These are phyloP conservation scores for Camptophora hylomeconis DNA, from an alignment of 2,329 filamentous ascomycete species.

Conservation along the genomic window DNA sequence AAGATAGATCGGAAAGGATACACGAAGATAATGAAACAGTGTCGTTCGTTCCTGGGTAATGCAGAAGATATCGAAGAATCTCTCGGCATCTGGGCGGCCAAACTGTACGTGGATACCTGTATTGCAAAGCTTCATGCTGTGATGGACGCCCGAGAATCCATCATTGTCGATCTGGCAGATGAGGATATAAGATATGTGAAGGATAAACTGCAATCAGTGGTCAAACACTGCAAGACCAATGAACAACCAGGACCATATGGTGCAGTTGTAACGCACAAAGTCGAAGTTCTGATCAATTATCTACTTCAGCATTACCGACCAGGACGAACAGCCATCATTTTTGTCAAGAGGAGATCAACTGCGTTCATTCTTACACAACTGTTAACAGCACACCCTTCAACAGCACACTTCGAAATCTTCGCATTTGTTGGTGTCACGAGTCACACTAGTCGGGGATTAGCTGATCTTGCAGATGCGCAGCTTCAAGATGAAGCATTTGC, in stretches of 20 bases:
- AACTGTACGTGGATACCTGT: slow-evolving; percentile 48
- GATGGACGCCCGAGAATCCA: slow-evolving; percentile 34
- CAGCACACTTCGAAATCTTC: slow-evolving; percentile 25
- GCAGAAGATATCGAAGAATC: slow-evolving; percentile 39
- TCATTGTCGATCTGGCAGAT: too few relatives aligned
- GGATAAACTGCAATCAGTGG: not conserved
- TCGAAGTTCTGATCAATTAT: slow-evolving; percentile 42
- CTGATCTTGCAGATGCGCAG: slow-evolving; percentile 36
- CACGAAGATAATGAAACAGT: slow-evolving; percentile 32
- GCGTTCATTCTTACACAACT: slow-evolving; percentile 48
- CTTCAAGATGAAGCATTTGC: slow-evolving; percentile 36
- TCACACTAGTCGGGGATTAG: slow-evolving; percentile 26
- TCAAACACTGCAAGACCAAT: not conserved
- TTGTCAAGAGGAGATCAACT: slow-evolving; percentile 50
- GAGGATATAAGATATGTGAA: not conserved
- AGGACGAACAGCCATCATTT: slow-evolving; percentile 48
- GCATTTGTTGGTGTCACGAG: slow-evolving; percentile 42
- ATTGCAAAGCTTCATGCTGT: slow-evolving; percentile 24
- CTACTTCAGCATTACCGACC: slow-evolving; percentile 29
- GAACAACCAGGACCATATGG: too few relatives aligned
- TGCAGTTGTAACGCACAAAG: slow-evolving; percentile 46
- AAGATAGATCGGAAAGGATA: slow-evolving; percentile 21
- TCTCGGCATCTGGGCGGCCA: slow-evolving; percentile 56
- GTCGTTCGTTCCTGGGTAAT: slow-evolving; percentile 42
- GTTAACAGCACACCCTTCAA: slow-evolving; percentile 39